Evolutionary conservation across 2,329 filamentous ascomycete species (phyloP), one percentile per base, ranked within the genome.

Genomic region (Nemania serpens): DNA sequence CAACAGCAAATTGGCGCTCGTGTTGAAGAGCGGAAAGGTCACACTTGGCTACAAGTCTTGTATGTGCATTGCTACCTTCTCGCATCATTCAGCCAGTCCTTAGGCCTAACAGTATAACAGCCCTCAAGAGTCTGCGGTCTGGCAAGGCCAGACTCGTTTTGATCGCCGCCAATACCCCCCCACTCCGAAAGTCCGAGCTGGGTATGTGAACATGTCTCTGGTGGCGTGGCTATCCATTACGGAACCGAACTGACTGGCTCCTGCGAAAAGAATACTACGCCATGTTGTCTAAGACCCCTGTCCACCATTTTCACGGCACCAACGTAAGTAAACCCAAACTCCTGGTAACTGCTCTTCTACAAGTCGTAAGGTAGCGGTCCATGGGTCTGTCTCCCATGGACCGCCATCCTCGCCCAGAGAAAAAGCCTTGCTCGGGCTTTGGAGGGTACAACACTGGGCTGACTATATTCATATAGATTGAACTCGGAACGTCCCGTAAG

Each of bases 91-190:
- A 45, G 52, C 36, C 33, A 39, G 45, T 34, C 4, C 11, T 25
- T 11, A 36, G 50, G 47, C 61, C 61, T 55, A 61, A 55, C 49
- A 55, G 41, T 59, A n/a, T 34, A 41, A 60, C 43, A 64, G 62
- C 79, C 86, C 76, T 95, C 77, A 96, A 98, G 90, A 84, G 85
- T 72, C 90, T 98, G 73, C 91, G 94, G 76, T 90, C 88, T 72
- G 93, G 94, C 81, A 98, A 97, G 89, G 95, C 95, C 80, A 98
- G 98, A 91, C 88, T 97, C 71, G 91, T 98, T 79, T 93, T 96
- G 82, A 96, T 96, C 59, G 85, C 89, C 73, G 93, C 91, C 82
- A 98, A 99, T 87, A 97, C 93, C 72, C 93, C 94, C 77, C 95
- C 95, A 80, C 91, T 99, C 75, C 89, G 94, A 81, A 99, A 98